Percentiles rank a stretch among this genome's conserved stretches.
phyloP scores from a whole-genome alignment of 2,329 filamentous ascomycete genomes.

The Penicillium italicum region DNA sequence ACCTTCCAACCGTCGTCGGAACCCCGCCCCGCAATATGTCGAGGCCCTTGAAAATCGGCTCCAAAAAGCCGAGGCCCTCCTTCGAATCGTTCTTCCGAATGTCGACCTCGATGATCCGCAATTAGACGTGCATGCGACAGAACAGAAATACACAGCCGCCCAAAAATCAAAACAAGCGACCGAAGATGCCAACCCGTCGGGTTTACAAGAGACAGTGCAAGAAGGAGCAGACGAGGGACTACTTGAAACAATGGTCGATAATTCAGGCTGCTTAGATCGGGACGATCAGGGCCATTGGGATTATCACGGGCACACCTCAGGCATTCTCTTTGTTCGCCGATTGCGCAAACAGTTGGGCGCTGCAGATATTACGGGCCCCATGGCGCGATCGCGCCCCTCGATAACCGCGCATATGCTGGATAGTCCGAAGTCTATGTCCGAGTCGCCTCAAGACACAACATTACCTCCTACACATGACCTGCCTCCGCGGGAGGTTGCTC shows the following conservation, averaged over 20 bases:
- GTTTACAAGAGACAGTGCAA: slow-evolving; percentile 28
- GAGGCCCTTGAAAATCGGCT: slow-evolving; percentile 80
- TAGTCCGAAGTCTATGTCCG: slow-evolving; percentile 62
- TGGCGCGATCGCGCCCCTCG: slow-evolving; percentile 47
- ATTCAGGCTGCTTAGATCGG: slow-evolving; percentile 83
- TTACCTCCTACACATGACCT: slow-evolving; percentile 60
- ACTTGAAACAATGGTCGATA: slow-evolving; percentile 91
- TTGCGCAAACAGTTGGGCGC: slow-evolving; percentile 83
- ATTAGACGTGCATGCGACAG: slow-evolving; percentile 72
- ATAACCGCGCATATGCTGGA: slow-evolving; percentile 57
- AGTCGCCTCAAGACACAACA: slow-evolving; percentile 60
- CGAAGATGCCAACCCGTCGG: slow-evolving; percentile 18
- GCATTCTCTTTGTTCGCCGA: slow-evolving; percentile 78
- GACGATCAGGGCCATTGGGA: slow-evolving; percentile 91
- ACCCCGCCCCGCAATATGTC: slow-evolving; percentile 88
- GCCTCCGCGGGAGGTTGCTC: slow-evolving; percentile 60
- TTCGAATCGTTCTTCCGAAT: slow-evolving; percentile 77
- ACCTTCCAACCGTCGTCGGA: slow-evolving; percentile 84
- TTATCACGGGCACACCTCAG: slow-evolving; percentile 91
- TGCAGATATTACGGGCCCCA: slow-evolving; percentile 56
- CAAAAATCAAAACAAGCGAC: slow-evolving; percentile 35
- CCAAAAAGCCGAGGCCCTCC: slow-evolving; percentile 74
- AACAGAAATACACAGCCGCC: slow-evolving; percentile 55
- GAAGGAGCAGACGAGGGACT: slow-evolving; percentile 62
- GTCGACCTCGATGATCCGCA: slow-evolving; percentile 80